A percentile compares a stretch with the other conserved stretches of the same genome.
Conservation (phyloP, 805 yeast species). For the Cyberlindnera xylosilytica region DNA sequence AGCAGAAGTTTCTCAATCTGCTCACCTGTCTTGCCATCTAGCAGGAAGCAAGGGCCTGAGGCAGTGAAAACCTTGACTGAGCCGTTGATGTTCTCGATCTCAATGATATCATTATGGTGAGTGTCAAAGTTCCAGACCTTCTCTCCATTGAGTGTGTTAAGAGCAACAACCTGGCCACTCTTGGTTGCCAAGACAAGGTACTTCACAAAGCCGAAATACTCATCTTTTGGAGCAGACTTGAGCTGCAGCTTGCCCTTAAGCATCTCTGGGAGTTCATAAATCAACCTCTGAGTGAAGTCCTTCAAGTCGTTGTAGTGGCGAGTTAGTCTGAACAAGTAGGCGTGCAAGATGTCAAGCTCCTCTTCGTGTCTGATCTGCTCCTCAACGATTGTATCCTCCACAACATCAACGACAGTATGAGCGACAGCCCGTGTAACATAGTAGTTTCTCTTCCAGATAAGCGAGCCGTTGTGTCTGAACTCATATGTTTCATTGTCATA, state of each 20-base stretch:
- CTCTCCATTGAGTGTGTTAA: slow-evolving; percentile 39
- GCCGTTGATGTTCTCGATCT: slow-evolving; percentile 21
- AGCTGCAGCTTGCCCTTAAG: slow-evolving; percentile 3
- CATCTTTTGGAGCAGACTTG: slow-evolving; percentile 11
- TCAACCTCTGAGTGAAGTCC: slow-evolving; percentile 10
- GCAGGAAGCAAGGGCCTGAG: slow-evolving; percentile 19
- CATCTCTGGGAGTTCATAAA: slow-evolving; percentile 13
- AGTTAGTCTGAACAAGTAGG: slow-evolving; percentile 31
- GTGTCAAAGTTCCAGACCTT: slow-evolving; percentile 37
- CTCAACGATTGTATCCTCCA: slow-evolving; percentile 20
- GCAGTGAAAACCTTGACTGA: slow-evolving; percentile 18
- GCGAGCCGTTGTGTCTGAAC: slow-evolving; percentile 10
- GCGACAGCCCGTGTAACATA: slow-evolving; percentile 37
- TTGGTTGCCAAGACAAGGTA: slow-evolving; percentile 39
- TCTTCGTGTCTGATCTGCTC: slow-evolving; percentile 34
- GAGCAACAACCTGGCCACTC: slow-evolving; percentile 40
- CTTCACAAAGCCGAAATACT: slow-evolving; percentile 46
- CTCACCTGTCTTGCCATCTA: slow-evolving; percentile 31
- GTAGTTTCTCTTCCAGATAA: slow-evolving; percentile 43
- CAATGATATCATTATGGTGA: slow-evolving; percentile 20
- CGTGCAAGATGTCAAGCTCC: slow-evolving; percentile 26
- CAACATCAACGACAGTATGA: slow-evolving; percentile 30
- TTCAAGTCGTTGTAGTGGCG: slow-evolving; percentile 26
- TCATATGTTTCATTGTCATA: slow-evolving; percentile 13
- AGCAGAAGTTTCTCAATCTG: slow-evolving; percentile 16